Evolutionary conservation across 306 rosid species (phyloP).

Genomic region (Sechiopsis laciniata): DNA sequence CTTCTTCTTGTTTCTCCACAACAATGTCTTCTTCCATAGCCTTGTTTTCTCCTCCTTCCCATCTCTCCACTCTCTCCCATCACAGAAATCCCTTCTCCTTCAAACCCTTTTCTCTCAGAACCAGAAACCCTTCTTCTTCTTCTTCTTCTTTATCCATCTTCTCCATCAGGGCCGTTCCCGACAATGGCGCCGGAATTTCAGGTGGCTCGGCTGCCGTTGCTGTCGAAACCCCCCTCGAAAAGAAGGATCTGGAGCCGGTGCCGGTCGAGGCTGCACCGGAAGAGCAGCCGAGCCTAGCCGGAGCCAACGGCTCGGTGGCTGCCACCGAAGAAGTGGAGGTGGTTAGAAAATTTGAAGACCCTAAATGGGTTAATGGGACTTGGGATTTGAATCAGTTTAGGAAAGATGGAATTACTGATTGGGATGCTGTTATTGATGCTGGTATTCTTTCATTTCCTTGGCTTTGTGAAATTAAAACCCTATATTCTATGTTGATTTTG

Average conservation of each 20-base stretch:
- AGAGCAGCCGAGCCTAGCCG: slow-evolving; percentile 31
- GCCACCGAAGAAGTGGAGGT: slow-evolving; percentile 34
- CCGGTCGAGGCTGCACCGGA: slow-evolving; percentile 24
- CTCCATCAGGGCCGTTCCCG: slow-evolving; percentile 42
- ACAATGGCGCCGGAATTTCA: slow-evolving; percentile 45
- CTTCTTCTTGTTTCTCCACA: slow-evolving; percentile 9
- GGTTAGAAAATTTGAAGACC: slow-evolving; percentile 41
- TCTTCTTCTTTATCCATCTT: background rate
- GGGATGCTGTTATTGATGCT: slow-evolving; percentile 97
- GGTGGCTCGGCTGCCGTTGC: slow-evolving; percentile 30
- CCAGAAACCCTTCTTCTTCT: slow-evolving; percentile 27
- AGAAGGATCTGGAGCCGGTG: slow-evolving; percentile 23
- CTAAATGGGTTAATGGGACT: slow-evolving; percentile 79
- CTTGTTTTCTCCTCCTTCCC: slow-evolving; percentile 59
- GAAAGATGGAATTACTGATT: slow-evolving; percentile 65
- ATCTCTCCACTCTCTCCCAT: slow-evolving; percentile 32
- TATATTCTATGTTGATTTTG: background rate
- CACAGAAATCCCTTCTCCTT: slow-evolving; percentile 32
- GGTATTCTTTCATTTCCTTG: slow-evolving; percentile 42
- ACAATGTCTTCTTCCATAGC: slow-evolving; percentile 55
- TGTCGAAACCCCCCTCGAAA: slow-evolving; percentile 29
- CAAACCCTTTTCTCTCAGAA: slow-evolving; percentile 35
- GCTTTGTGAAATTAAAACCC: background rate
- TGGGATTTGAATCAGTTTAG: slow-evolving; percentile 91
- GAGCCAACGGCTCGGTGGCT: slow-evolving; percentile 48